Evolutionary conservation across 2,329 filamentous ascomycete species (phyloP).

Genomic region (Arthrobotrys conoides): DNA sequence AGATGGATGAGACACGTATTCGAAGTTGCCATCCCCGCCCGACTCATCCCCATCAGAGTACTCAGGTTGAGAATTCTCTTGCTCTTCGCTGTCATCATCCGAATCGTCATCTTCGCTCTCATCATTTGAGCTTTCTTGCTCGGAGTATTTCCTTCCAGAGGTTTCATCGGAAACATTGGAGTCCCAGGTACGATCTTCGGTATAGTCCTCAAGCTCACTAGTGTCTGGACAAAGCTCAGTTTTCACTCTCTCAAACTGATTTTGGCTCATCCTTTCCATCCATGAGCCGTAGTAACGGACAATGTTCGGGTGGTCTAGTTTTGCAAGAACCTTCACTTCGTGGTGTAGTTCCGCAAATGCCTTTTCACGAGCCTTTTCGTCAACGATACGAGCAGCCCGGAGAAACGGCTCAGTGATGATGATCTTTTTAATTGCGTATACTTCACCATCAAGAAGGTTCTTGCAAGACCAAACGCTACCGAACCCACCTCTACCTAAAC

Average conservation of each 20-base stretch:
- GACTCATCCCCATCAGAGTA: not conserved
- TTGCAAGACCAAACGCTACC: conserved; percentile 75
- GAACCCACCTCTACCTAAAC: conserved; percentile 77
- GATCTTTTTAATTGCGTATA: conserved; percentile 78
- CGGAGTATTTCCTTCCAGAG: not conserved
- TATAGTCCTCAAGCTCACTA: conserved; percentile 37
- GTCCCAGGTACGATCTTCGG: conserved; percentile 10
- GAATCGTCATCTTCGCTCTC: conserved; percentile 19
- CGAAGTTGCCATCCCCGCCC: conserved; percentile 10
- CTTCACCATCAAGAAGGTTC: conserved; percentile 74
- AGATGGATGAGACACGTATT: not conserved
- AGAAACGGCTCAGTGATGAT: conserved; percentile 72
- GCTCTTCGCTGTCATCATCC: conserved; percentile 17
- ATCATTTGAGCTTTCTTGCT: conserved; percentile 1
- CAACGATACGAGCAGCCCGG: conserved; percentile 63
- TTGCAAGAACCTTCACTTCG: conserved; percentile 75
- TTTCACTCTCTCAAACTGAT: conserved; percentile 47
- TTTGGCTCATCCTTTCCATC: conserved; percentile 70
- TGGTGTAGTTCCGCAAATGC: conserved; percentile 68
- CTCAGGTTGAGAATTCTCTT: conserved; percentile 10
- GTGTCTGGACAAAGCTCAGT: conserved; percentile 35
- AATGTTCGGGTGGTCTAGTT: conserved; percentile 76
- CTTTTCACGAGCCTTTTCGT: conserved; percentile 71
- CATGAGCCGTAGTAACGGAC: conserved; percentile 77
- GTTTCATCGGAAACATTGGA: conserved; percentile 4